These are phyloP conservation scores for Saccharomyces jurei DNA, from an alignment of 805 yeast species.

Conservation along the genomic window DNA sequence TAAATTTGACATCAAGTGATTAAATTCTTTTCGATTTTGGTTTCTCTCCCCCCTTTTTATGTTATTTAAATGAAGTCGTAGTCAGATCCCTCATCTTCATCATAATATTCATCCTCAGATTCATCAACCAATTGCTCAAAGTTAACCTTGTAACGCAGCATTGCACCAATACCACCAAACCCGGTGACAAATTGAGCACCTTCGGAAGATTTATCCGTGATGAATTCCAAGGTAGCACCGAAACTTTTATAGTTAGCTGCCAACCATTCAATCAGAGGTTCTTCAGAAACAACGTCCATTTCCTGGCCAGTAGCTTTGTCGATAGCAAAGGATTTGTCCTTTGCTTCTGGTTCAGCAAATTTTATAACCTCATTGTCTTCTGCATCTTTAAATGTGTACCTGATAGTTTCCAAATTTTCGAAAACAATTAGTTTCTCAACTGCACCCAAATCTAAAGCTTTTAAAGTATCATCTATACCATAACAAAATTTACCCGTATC, in stretches of 20 bases:
- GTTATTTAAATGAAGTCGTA: constrained; percentile 29
- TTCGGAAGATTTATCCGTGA: constrained; percentile 92
- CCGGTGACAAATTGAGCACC: constrained; percentile 98
- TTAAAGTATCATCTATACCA: constrained; percentile 92
- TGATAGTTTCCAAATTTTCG: constrained; percentile 79
- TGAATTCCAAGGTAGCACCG: constrained; percentile 95
- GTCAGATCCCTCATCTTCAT: constrained; percentile 45
- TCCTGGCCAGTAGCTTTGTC: constrained; percentile 86
- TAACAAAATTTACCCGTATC: constrained; percentile 97
- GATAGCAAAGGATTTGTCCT: constrained; percentile 64
- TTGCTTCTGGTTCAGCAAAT: constrained; percentile 62
- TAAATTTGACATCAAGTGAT: neutral
- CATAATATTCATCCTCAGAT: constrained; percentile 80
- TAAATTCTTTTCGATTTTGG: neutral
- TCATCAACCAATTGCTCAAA: constrained; percentile 92
- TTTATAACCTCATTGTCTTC: constrained; percentile 73
- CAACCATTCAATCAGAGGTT: constrained; percentile 88
- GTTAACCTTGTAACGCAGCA: constrained; percentile 92
- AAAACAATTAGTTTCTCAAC: constrained; percentile 87
- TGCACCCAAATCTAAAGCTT: constrained; percentile 94
- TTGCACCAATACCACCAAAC: constrained; percentile 98
- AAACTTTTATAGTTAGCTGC: constrained; percentile 91
- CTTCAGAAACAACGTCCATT: constrained; percentile 82
- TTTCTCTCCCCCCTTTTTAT: neutral
- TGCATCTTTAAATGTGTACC: constrained; percentile 76